Percentiles rank a stretch among this genome's conserved stretches.
Conservation (phyloP, 306 rosid species). For the Astragalus membranaceus region DNA sequence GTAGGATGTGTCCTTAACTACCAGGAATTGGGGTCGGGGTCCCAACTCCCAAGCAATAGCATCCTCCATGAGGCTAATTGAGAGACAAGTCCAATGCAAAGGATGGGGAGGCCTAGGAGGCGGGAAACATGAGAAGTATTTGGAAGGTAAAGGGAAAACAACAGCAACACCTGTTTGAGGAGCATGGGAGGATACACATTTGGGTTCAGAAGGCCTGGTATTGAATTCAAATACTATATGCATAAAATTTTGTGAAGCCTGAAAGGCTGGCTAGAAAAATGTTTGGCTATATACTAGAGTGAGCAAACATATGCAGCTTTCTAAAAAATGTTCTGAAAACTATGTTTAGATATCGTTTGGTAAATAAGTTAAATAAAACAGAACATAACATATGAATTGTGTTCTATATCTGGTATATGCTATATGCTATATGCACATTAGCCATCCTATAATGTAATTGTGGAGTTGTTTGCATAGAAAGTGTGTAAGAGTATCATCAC, state of each 20-base stretch:
- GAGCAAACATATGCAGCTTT: neutral
- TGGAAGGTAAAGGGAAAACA: neutral
- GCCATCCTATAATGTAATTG: neutral
- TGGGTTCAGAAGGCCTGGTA: neutral
- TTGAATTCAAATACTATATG: neutral
- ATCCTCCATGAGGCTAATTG: neutral
- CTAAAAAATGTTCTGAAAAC: neutral
- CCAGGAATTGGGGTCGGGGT: too few relatives aligned
- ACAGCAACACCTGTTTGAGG: neutral
- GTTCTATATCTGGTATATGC: neutral
- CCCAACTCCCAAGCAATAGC: neutral
- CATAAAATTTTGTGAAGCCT: too few relatives aligned
- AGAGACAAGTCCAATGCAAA: neutral
- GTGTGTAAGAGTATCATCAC: neutral
- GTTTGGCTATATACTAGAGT: neutral
- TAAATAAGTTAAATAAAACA: neutral
- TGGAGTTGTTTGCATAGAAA: neutral
- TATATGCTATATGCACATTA: neutral
- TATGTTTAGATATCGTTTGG: too few relatives aligned
- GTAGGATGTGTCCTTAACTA: too few relatives aligned
- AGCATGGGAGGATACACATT: neutral
- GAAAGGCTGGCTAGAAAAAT: neutral
- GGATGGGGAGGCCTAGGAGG: neutral
- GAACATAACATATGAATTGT: neutral
- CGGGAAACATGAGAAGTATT: neutral